Percentiles rank a stretch among this genome's conserved stretches.
These are phyloP conservation scores for Arachis monticola DNA, from an alignment of 331 rosid species.

Conservation along the genomic window DNA sequence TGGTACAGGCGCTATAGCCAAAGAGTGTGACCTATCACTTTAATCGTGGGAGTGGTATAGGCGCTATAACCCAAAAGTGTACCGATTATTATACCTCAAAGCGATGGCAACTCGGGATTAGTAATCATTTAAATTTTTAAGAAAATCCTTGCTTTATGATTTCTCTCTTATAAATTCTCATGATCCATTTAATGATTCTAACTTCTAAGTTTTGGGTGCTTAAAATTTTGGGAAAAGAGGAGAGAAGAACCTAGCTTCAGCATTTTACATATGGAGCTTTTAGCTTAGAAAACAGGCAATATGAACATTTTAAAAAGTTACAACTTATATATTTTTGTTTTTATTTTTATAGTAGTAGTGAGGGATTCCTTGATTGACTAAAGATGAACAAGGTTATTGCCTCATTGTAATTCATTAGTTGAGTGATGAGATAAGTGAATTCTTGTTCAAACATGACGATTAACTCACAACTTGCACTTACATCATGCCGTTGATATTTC, in stretches of 20 bases:
- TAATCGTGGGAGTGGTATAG: too few species aligned
- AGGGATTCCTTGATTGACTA: too few species aligned
- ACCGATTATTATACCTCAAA: too few species aligned
- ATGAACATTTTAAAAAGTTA: slow-evolving; percentile 98
- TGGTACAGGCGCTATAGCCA: too few species aligned
- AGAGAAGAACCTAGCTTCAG: slow-evolving; percentile 78
- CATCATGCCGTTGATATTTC: not conserved
- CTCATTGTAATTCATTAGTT: too few species aligned
- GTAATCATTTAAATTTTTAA: slow-evolving; percentile 33
- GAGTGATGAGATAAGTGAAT: too few species aligned
- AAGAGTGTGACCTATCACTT: too few species aligned
- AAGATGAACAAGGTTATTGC: too few species aligned
- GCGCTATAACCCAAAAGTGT: too few species aligned
- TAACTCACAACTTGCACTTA: not conserved
- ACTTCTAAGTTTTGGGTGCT: slow-evolving; percentile 26
- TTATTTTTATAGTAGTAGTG: not conserved
- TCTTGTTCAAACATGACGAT: too few species aligned
- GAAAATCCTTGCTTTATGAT: slow-evolving; percentile 22
- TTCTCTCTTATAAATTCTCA: slow-evolving; percentile 3
- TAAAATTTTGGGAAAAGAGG: slow-evolving; percentile 67
- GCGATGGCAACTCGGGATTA: slow-evolving; percentile 55
- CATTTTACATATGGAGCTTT: slow-evolving; percentile 85
- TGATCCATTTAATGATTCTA: slow-evolving; percentile 30
- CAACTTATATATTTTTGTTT: slow-evolving; percentile 22
- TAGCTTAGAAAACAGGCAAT: slow-evolving; percentile 94